A percentile compares a stretch with the other conserved stretches of the same genome.
phyloP scores from a whole-genome alignment of 805 yeast species.

The Yamadazyma sp. region DNA sequence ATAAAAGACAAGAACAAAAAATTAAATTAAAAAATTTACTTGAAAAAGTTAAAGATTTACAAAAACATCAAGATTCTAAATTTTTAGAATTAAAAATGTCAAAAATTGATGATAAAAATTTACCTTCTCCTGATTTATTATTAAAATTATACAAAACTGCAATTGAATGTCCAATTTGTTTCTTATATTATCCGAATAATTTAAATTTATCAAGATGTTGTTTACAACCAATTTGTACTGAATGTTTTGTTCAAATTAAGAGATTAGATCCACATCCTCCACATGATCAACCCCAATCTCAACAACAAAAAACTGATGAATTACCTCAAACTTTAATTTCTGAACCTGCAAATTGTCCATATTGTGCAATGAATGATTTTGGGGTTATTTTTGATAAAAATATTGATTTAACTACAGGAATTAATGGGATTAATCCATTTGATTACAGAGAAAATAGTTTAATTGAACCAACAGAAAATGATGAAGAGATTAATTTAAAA shows the following conservation, averaged over 20 bases:
- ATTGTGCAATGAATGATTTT: constrained; percentile 83
- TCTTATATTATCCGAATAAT: constrained; percentile 75
- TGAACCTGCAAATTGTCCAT: constrained; percentile 90
- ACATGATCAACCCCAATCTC: constrained; percentile 46
- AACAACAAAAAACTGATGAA: constrained; percentile 25
- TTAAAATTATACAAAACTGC: constrained; percentile 63
- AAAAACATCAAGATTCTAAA: constrained; percentile 33
- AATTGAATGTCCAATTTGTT: constrained; percentile 92
- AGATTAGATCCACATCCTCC: constrained; percentile 92
- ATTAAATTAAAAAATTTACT: constrained; percentile 39
- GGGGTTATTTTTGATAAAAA: constrained; percentile 82
- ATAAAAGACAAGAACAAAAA: constrained; percentile 50
- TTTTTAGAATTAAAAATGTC: constrained; percentile 25
- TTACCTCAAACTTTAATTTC: constrained; percentile 67
- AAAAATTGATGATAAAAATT: constrained; percentile 9
- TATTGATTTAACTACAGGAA: constrained; percentile 48
- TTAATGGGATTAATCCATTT: constrained; percentile 53
- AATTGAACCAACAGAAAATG: too few species aligned
- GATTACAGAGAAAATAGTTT: constrained; percentile 10
- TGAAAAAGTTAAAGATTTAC: constrained; percentile 24
- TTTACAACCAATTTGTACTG: constrained; percentile 89
- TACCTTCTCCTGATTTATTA: constrained; percentile 46
- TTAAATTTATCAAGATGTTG: constrained; percentile 85
- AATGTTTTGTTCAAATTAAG: constrained; percentile 94
- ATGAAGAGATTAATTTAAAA: neutral